phyloP scores from a whole-genome alignment of 495 filamentous ascomycete genomes.

The Daldinia childiae region DNA sequence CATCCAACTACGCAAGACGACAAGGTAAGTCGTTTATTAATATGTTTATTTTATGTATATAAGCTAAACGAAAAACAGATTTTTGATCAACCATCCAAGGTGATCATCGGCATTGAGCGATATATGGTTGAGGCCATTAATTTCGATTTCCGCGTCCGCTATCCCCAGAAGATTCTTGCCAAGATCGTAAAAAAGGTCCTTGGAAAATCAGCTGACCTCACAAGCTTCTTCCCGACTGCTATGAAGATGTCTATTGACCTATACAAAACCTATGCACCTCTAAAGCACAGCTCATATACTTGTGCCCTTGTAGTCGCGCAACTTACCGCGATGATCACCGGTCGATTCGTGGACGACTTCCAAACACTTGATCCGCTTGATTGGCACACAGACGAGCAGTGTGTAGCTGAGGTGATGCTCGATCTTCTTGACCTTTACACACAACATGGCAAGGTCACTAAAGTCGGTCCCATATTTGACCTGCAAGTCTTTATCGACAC shows the following conservation, averaged over 20 bases:
- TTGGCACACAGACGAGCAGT: constrained; percentile 70
- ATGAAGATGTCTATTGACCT: constrained; percentile 87
- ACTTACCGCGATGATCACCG: constrained; percentile 74
- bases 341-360: constrained; percentile 57
- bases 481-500: constrained; percentile 81
- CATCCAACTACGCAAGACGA: constrained; percentile 87
- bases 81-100: constrained; percentile 78
- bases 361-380: constrained; percentile 44
- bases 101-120: constrained; percentile 87
- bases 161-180: constrained; percentile 82
- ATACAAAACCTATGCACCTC: constrained; percentile 89
- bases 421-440: constrained; percentile 88
- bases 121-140: constrained; percentile 92
- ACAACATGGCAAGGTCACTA: constrained; percentile 76
- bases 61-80: constrained; percentile 58
- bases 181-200: constrained; percentile 73
- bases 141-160: constrained; percentile 93
- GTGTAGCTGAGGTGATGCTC: constrained; percentile 85
- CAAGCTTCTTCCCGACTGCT: constrained; percentile 66
- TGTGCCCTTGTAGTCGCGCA: constrained; percentile 86
- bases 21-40: constrained; percentile 60
- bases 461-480: constrained; percentile 74
- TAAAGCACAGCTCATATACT: constrained; percentile 83
- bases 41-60: neutral
- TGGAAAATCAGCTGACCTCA: constrained; percentile 40